Evolutionary conservation across 306 rosid species (phyloP), one percentile per base, ranked within the genome.

Genomic region (Potentilla sterilis): DNA sequence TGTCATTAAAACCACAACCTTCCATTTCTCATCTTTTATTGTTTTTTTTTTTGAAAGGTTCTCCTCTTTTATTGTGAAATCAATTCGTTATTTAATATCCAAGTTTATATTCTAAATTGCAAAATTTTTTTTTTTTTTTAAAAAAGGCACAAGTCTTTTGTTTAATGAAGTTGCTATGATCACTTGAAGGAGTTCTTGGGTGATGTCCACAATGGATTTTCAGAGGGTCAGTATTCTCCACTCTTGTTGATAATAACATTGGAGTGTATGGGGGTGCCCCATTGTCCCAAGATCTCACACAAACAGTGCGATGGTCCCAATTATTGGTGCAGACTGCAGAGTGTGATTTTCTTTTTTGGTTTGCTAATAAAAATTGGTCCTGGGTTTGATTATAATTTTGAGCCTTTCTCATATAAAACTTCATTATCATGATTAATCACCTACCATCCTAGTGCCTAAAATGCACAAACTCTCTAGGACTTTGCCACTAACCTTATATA

Each of bases 281-380:
- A 64, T 35, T 32, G 24, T 18, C 69, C 46, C 14, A 37, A 64
- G 6, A 67, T 19, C 70, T 41, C 70, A 41, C 70, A 67, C 70
- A 67, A 66, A 64, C 15, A 41, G 34, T 19, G 35, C 19, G 18
- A 44, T 67, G 70, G 51, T 41, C 70, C 70, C 70, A 67, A 67
- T 67, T 67, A 67, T 41, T 67, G 70, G 70, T 38, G 34, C 4
- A 66, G 32, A 59, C 49, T 38, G 34, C 4, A 66, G 32, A 59
- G 16, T 59, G 16, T 12, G 28, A 28, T 28, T 28, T 58, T 40
- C n/a, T 67, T 13, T 57, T 59, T 42, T 67, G 15, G 63, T 74
- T 28, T 24, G 55, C 21, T 61, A 13, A 43, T 44, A 10, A 32
- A 4, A 18, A 32, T 38, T 10, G 77, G 59, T 43, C 44, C 34